These are phyloP conservation scores for Loxodes magnus DNA, from an alignment of 73 alveolate genomes.

Conservation along the genomic window DNA sequence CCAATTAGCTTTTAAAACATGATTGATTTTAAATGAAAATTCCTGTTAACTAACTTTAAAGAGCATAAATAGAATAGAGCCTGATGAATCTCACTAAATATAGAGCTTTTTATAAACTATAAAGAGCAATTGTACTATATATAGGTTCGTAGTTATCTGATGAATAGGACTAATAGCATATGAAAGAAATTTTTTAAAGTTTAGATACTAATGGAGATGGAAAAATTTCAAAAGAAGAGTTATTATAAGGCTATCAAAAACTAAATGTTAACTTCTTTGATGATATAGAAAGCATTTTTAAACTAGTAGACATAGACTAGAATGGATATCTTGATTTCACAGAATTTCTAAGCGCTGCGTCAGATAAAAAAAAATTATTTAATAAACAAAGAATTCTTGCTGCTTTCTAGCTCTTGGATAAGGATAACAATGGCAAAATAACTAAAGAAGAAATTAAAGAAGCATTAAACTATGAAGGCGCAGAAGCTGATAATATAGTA, in stretches of 20 bases:
- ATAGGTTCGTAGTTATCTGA: neutral
- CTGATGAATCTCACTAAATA: neutral
- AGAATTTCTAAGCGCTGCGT: conserved; percentile 32
- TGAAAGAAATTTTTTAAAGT: conserved; percentile 11
- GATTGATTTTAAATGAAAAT: conserved; percentile 21
- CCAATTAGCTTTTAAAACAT: conserved; percentile 34
- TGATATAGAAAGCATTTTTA: conserved; percentile 33
- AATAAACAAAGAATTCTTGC: conserved; percentile 13
- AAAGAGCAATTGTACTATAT: conserved; percentile 3
- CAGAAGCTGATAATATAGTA: conserved; percentile 17
- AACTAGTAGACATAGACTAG: conserved; percentile 24
- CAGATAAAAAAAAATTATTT: conserved; percentile 18
- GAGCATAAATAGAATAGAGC: neutral
- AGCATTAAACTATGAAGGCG: neutral
- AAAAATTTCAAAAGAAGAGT: conserved; percentile 31
- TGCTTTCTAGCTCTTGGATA: conserved; percentile 26
- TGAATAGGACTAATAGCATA: conserved; percentile 2
- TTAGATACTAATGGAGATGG: conserved; percentile 39
- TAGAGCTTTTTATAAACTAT: neutral
- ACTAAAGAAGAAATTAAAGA: conserved; percentile 18
- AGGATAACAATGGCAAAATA: conserved; percentile 25
- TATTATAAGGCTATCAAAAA: conserved; percentile 4
- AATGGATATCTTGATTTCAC: conserved; percentile 41
- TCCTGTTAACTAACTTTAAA: neutral
- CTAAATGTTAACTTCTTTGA: conserved; percentile 8